A percentile compares a stretch with the other conserved stretches of the same genome.
Evolutionary conservation across 805 yeast species (phyloP).

Genomic region (Starmerella cellae): DNA sequence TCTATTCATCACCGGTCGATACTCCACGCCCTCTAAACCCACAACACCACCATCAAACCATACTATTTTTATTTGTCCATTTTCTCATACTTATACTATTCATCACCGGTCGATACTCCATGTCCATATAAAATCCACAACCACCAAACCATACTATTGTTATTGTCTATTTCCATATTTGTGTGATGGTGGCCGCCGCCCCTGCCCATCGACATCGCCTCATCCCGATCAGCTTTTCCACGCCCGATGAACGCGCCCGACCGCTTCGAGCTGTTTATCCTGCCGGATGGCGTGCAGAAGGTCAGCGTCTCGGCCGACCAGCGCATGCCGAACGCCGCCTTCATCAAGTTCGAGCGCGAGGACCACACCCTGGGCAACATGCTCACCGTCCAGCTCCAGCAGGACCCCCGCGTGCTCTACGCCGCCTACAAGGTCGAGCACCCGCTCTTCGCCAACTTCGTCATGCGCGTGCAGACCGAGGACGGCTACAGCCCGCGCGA

Average conservation of each 20-base stretch:
- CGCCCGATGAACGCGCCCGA: constrained; percentile 93
- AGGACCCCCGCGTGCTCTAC: constrained; percentile 79
- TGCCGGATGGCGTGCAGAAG: constrained; percentile 97
- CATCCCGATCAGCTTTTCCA: neutral
- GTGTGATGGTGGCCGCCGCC: too few species aligned
- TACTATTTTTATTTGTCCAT: too few species aligned
- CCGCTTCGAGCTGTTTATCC: constrained; percentile 87
- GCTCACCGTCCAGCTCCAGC: constrained; percentile 69
- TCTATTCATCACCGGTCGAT: too few species aligned
- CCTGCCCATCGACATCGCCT: too few species aligned
- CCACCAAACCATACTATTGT: too few species aligned
- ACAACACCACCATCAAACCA: too few species aligned
- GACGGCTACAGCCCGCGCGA: constrained; percentile 87
- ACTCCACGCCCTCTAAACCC: too few species aligned
- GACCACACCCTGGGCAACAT: constrained; percentile 94
- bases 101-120: too few species aligned
- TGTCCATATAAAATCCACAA: neutral
- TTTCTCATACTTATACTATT: too few species aligned
- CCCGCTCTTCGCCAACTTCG: constrained; percentile 89
- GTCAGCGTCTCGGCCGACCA: constrained; percentile 83
- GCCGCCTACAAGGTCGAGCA: constrained; percentile 98
- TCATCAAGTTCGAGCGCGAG: constrained; percentile 87
- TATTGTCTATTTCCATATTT: too few species aligned
- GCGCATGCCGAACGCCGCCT: constrained; percentile 87
- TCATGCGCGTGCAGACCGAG: constrained; percentile 88